Evolutionary conservation across 768 basidiomycete species (phyloP).

Genomic region (Tulasnella sp.): DNA sequence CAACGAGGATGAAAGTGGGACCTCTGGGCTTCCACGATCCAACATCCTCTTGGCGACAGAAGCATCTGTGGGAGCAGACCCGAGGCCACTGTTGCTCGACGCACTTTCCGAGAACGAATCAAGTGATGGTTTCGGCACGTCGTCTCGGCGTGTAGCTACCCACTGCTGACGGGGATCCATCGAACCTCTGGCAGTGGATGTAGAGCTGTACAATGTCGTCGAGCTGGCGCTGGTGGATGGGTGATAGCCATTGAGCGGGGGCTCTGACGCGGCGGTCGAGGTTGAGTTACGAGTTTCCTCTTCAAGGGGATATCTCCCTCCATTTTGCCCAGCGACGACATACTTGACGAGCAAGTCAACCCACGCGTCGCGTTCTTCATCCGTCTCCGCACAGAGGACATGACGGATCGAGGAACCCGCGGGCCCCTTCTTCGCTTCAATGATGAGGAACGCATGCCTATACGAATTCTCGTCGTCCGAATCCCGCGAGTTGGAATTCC

Average conservation of each 20-base stretch:
- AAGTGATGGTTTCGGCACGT: neutral
- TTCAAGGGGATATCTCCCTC: neutral
- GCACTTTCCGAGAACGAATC: slow-evolving; percentile 10
- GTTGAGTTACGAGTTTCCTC: slow-evolving; percentile 7
- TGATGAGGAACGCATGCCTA: slow-evolving; percentile 93
- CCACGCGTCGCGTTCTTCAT: slow-evolving; percentile 86
- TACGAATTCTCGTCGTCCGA: slow-evolving; percentile 85
- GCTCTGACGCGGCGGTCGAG: neutral
- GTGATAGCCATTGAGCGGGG: neutral
- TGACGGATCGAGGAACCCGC: slow-evolving; percentile 64
- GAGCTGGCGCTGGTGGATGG: neutral
- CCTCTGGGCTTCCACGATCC: slow-evolving; percentile 26
- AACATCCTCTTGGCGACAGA: slow-evolving; percentile 27
- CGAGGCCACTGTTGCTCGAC: neutral
- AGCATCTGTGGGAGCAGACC: neutral
- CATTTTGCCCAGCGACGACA: slow-evolving; percentile 43
- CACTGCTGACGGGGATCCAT: neutral
- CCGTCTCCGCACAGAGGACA: slow-evolving; percentile 93
- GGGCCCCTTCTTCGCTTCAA: slow-evolving; percentile 69
- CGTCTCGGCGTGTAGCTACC: slow-evolving; percentile 1
- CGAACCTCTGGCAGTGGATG: neutral
- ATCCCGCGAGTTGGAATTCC: slow-evolving; percentile 37
- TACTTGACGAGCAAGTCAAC: slow-evolving; percentile 86
- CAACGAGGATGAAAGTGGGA: slow-evolving; percentile 50
- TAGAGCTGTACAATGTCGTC: neutral